Conservation (phyloP, 768 basidiomycete genomes). For the Leccinum aurantiacum region DNA sequence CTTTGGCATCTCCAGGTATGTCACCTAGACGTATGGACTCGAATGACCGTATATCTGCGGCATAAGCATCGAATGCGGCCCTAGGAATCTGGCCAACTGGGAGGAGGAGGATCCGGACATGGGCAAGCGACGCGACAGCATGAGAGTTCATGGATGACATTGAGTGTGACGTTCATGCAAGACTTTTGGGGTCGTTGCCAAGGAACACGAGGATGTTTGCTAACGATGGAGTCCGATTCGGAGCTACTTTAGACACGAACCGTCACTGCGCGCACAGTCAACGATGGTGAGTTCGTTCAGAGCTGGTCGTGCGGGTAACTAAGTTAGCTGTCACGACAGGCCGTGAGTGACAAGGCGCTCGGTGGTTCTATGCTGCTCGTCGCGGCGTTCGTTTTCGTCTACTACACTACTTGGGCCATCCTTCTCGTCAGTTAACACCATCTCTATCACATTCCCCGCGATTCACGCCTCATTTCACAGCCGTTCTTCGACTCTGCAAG, state of each 20-base stretch:
- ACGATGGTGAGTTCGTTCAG: conserved; percentile 27
- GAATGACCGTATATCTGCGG: conserved; percentile 69
- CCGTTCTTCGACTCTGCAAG: conserved; percentile 82
- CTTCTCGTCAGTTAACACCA: conserved; percentile 60
- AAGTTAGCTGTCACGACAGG: conserved; percentile 43
- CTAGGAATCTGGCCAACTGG: conserved; percentile 79
- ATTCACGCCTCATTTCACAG: conserved; percentile 34
- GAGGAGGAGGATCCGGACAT: conserved; percentile 79
- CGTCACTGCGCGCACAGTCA: conserved; percentile 3
- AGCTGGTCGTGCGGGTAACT: not conserved
- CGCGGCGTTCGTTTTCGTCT: conserved; percentile 75
- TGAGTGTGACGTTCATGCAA: conserved; percentile 4
- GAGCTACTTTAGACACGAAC: conserved; percentile 22
- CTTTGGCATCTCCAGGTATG: conserved; percentile 76
- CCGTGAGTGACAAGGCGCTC: conserved; percentile 74
- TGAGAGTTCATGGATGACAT: conserved; percentile 57
- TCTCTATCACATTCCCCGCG: not conserved
- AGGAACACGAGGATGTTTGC: not conserved
- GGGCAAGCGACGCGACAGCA: conserved; percentile 81
- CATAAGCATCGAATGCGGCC: conserved; percentile 71
- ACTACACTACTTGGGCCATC: conserved; percentile 92
- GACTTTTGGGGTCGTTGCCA: not conserved
- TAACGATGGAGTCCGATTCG: not conserved
- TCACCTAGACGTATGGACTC: conserved; percentile 76
- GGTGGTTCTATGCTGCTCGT: conserved; percentile 79